phyloP scores from a whole-genome alignment of 768 basidiomycete species.

The Russula sp. region DNA sequence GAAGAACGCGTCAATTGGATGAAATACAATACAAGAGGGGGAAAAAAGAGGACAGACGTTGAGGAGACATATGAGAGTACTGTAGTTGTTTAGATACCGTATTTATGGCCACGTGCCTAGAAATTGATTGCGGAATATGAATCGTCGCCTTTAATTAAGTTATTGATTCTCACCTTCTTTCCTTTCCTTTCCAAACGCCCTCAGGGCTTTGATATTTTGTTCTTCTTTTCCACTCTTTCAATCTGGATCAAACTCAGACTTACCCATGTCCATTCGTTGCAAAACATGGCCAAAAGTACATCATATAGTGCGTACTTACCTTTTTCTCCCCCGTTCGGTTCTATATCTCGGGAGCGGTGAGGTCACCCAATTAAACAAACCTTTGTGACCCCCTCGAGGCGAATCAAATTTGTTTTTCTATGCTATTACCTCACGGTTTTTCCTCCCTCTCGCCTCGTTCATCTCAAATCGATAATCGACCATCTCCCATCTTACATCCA shows the following conservation, averaged over 20 bases:
- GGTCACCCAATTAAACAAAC: constrained; percentile 6
- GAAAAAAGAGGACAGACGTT: constrained; percentile 22
- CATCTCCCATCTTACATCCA: neutral
- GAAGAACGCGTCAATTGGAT: neutral
- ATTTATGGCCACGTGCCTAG: constrained; percentile 15
- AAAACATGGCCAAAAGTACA: constrained; percentile 39
- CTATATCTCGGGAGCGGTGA: constrained; percentile 24
- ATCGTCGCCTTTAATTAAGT: neutral
- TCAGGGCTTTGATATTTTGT: constrained; percentile 16
- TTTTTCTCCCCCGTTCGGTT: constrained; percentile 24
- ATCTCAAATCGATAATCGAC: constrained; percentile 12
- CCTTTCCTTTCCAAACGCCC: constrained; percentile 19
- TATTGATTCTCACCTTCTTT: neutral
- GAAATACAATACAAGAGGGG: constrained; percentile 11
- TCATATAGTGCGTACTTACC: constrained; percentile 30
- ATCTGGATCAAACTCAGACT: constrained; percentile 37
- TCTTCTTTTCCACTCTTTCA: constrained; percentile 26
- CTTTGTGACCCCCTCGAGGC: constrained; percentile 23
- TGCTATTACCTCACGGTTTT: constrained; percentile 18
- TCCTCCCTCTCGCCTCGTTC: constrained; percentile 16
- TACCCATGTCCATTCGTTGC: constrained; percentile 40
- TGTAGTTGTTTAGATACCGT: constrained; percentile 12
- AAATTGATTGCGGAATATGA: neutral
- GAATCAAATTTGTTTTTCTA: constrained; percentile 16
- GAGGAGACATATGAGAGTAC: constrained; percentile 11